Evolutionary conservation across 257 asterid species (phyloP), one percentile per base, ranked within the genome.

Genomic region (Solanum virginianum): DNA sequence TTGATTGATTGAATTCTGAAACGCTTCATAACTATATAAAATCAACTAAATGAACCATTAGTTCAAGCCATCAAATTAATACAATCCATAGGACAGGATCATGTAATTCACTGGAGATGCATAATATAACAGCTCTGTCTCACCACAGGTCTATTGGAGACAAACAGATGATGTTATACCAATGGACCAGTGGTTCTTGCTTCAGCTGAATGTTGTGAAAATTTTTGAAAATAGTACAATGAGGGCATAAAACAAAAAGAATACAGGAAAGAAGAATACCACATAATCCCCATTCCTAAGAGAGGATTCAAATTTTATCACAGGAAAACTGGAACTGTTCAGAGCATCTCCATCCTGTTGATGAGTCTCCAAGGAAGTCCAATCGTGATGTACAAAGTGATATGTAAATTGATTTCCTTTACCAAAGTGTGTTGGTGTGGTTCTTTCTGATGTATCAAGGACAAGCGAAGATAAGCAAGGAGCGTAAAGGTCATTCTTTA

Each of bases 231-330:
- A 68, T 83, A 68, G 69, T 20, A 10, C 59, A 18, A 43, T 43
- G 43, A 82, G 84, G 84, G 70, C 71, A 81, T 54, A 82, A 86
- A 20, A 24, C n/a, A 84, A 57, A 86, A 43, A 72, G 80, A 80
- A 8, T 55, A 32, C 55, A 60, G 81, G 60, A 84, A 87, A 86
- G 81, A 85, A 57, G 80, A 88, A 81, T 91, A 96, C 99, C 98
- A 96, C 99, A 85, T 96, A 94, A 87, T 96, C 99, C 74, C 99
- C 99, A 75, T 43, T 91, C 87, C 86, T 91, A 85, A 94, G 91
- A 26, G 81, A 86, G 84, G 89, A 81, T 85, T 87, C 91, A 55
- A 92, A 87, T 82, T 81, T 86, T 63, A 56, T 87, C 53, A 60
- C 66, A 54, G 84, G 89, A 57, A 89, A 87, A 87, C 89, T 87